Conservation (phyloP, 495 filamentous ascomycete species). For the Entonaema liquescens region DNA sequence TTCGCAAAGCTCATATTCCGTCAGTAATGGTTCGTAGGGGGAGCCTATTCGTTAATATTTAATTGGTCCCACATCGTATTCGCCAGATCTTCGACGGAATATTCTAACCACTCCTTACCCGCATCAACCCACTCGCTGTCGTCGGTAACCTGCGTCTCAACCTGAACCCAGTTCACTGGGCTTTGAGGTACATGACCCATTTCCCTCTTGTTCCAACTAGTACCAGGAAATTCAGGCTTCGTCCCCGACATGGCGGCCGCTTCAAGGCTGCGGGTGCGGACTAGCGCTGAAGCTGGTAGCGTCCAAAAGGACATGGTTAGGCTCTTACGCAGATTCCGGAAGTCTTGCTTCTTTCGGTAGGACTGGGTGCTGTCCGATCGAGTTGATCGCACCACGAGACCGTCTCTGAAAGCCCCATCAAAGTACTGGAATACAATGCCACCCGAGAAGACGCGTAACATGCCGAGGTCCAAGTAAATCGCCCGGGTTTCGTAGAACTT, state of each 20-base stretch:
- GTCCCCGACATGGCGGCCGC: not conserved
- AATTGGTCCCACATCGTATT: not conserved
- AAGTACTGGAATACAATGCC: conserved; percentile 83
- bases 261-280: not conserved
- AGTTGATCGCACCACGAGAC: conserved; percentile 35
- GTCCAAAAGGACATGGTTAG: not conserved
- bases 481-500: conserved; percentile 69
- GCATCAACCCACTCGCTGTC: conserved; percentile 33
- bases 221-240: conserved; percentile 3
- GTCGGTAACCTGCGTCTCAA: conserved; percentile 7
- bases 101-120: not conserved
- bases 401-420: conserved; percentile 70
- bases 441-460: conserved; percentile 75
- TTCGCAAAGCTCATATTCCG: not conserved
- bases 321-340: conserved; percentile 62
- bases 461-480: conserved; percentile 65
- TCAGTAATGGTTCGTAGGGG: not conserved
- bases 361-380: not conserved
- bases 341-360: conserved; percentile 64
- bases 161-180: conserved; percentile 11
- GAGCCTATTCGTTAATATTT: not conserved
- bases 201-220: not conserved
- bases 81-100: conserved; percentile 7
- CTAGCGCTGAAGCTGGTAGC: not conserved
- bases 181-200: not conserved